A percentile compares a stretch with the other conserved stretches of the same genome.
Evolutionary conservation across 208 protist species (phyloP).

Genomic region (Wallacemonas collosoma): DNA sequence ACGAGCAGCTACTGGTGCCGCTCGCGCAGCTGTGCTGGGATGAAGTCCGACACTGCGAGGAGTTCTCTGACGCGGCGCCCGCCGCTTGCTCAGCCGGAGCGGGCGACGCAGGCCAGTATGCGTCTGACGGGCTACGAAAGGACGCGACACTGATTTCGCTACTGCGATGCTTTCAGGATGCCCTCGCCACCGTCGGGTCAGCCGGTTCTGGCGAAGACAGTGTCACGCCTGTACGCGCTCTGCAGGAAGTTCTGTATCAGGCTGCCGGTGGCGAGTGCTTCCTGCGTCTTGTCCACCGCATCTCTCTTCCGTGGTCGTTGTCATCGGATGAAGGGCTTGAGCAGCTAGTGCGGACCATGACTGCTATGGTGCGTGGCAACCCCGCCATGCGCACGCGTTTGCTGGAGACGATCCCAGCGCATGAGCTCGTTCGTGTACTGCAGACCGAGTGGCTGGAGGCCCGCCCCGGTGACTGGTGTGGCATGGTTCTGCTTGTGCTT

Average conservation of each 20-base stretch:
- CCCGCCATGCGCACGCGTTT: slow-evolving; percentile 21
- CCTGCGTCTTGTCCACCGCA: slow-evolving; percentile 49
- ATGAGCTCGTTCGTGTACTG: slow-evolving; percentile 35
- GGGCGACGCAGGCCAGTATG: neutral
- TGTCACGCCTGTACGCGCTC: slow-evolving; percentile 21
- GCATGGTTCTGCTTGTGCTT: slow-evolving; percentile 23
- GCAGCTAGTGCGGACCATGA: slow-evolving; percentile 33
- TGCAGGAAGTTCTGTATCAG: slow-evolving; percentile 47
- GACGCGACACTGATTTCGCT: slow-evolving; percentile 36
- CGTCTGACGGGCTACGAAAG: slow-evolving; percentile 13
- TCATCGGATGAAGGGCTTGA: slow-evolving; percentile 24
- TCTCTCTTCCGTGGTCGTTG: slow-evolving; percentile 49
- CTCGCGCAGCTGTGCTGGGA: slow-evolving; percentile 37
- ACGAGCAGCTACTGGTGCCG: slow-evolving; percentile 28
- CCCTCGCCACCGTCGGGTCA: slow-evolving; percentile 23
- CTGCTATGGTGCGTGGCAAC: slow-evolving; percentile 33
- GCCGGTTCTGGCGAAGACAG: neutral
- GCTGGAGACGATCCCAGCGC: slow-evolving; percentile 29
- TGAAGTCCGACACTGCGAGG: slow-evolving; percentile 29
- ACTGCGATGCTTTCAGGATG: slow-evolving; percentile 34
- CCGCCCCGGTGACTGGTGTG: slow-evolving; percentile 18
- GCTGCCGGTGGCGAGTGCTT: slow-evolving; percentile 30
- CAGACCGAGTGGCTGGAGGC: slow-evolving; percentile 34
- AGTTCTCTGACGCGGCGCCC: slow-evolving; percentile 6
- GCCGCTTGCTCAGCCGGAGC: neutral